Base-by-base conservation (phyloP, 2,329 filamentous ascomycete species). In the Coniochaeta ligniaria region DNA sequence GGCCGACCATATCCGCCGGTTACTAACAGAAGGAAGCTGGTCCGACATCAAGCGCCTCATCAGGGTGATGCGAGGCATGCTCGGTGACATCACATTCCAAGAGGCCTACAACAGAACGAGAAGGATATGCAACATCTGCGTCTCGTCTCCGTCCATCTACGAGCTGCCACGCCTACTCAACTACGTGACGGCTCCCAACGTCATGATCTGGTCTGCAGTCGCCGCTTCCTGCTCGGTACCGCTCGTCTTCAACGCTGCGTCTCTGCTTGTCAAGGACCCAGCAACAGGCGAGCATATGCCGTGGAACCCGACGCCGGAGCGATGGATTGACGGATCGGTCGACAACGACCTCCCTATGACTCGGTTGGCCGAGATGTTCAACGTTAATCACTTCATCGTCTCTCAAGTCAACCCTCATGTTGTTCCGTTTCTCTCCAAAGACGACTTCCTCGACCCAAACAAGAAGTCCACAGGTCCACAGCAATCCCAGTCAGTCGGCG, bases 351-450 rank as follows among this genome's bases (percentile, higher is more conserved):
- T 98, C 2, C 94, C 94, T 1, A 96, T 96, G 86, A 92, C 89
- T 22, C 85, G 91, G 1, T 80, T 98, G 17, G 87, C 92, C 0
- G 92, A 96, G 70, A 93, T 97, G 89, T 96, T 97, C 79, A 96
- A 97, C 69, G 93, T 97, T 71, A 97, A 97, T 69, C 94, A 97
- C 71, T 97, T 97, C 70, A 97, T 98, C 66, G 94, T 97, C 20
- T 96, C 92, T 0, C 94, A 98, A 72, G 92, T 97, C 58, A 98
- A 98, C 68, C 94, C 94, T 0, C 94, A 98, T 68, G 91, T 97
- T 9, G 85, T 96, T 0, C 91, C 92, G 0, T 96, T 98, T 68
- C 77, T 97, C 17, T 80, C 84, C 17, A 90, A 87, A 65, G 90
- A 96, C 61, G 89, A 92, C 63, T 80, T 82, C 28, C 72, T 83